phyloP scores from a whole-genome alignment of 225 moss, liverwort and hornwort genomes.

The Anthoceros angustus region DNA sequence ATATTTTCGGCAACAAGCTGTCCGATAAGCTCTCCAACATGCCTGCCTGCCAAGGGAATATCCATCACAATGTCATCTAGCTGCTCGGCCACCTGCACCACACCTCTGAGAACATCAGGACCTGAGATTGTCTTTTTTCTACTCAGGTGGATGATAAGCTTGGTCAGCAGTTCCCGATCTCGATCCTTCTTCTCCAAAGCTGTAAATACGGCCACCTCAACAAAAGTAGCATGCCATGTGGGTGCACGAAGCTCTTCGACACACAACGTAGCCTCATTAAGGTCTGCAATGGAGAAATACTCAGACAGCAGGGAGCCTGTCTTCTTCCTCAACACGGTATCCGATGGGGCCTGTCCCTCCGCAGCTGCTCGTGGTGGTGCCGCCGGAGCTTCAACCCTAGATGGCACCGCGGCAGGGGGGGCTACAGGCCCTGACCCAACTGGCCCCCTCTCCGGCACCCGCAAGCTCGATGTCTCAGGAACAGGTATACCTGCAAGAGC shows the following conservation, averaged over 20 bases:
- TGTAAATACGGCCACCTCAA: slow-evolving; percentile 32
- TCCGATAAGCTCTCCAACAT: slow-evolving; percentile 39
- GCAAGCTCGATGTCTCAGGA: slow-evolving; percentile 9
- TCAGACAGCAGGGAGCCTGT: slow-evolving; percentile 58
- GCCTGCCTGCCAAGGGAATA: slow-evolving; percentile 62
- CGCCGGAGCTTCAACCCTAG: neutral
- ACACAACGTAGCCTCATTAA: slow-evolving; percentile 51
- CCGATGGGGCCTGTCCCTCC: slow-evolving; percentile 10
- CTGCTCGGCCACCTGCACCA: slow-evolving; percentile 38
- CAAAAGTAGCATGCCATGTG: slow-evolving; percentile 50
- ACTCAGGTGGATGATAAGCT: slow-evolving; percentile 49
- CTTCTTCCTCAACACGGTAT: slow-evolving; percentile 32
- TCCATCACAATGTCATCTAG: slow-evolving; percentile 70
- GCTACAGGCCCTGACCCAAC: neutral
- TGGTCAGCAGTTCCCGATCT: slow-evolving; percentile 44
- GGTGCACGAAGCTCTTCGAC: slow-evolving; percentile 56
- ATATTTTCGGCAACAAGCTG: neutral
- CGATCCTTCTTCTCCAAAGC: slow-evolving; percentile 50
- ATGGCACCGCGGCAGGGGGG: neutral
- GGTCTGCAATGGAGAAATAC: slow-evolving; percentile 51
- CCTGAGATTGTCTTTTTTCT: slow-evolving; percentile 38
- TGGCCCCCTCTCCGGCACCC: slow-evolving; percentile 6
- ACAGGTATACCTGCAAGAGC: slow-evolving; percentile 11
- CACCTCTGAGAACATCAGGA: slow-evolving; percentile 43
- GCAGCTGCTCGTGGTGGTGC: slow-evolving; percentile 4